Evolutionary conservation across 768 basidiomycete genomes (phyloP).

Genomic region (Suillus brevipes): DNA sequence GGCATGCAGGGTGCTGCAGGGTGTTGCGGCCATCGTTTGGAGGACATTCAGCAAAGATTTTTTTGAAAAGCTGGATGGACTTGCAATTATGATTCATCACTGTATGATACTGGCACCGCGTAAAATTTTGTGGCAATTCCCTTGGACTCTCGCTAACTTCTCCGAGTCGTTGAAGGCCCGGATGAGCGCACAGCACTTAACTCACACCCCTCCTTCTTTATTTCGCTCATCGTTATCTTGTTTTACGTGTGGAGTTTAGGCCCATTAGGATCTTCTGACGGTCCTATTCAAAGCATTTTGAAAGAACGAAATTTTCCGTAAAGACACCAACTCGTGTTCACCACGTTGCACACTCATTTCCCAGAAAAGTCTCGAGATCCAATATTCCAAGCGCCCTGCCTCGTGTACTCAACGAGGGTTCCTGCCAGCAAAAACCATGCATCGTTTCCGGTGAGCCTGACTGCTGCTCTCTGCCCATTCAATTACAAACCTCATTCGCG

Average conservation of each 20-base stretch:
- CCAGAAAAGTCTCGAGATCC: slow-evolving; percentile 23
- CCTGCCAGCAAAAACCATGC: slow-evolving; percentile 46
- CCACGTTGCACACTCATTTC: slow-evolving; percentile 65
- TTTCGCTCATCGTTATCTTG: slow-evolving; percentile 4
- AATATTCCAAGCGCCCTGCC: slow-evolving; percentile 31
- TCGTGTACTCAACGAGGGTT: slow-evolving; percentile 70
- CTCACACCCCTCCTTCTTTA: neutral
- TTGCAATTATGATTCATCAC: no score
- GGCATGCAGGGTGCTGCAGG: neutral
- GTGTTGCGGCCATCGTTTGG: neutral
- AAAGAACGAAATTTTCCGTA: slow-evolving; percentile 25
- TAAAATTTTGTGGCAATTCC: neutral
- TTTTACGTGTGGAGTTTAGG: neutral
- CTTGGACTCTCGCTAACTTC: neutral
- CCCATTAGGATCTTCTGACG: neutral
- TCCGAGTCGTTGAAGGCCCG: neutral
- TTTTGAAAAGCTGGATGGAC: neutral
- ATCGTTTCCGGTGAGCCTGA: slow-evolving; percentile 78
- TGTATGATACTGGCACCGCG: no score
- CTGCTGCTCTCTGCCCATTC: slow-evolving; percentile 31
- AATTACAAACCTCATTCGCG: slow-evolving; percentile 24
- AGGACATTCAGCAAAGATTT: neutral
- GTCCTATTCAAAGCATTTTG: slow-evolving; percentile 13
- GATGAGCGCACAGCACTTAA: neutral
- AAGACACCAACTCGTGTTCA: slow-evolving; percentile 63